phyloP scores from a whole-genome alignment of 2,329 filamentous ascomycete species.

The Fusarium caatingaense region DNA sequence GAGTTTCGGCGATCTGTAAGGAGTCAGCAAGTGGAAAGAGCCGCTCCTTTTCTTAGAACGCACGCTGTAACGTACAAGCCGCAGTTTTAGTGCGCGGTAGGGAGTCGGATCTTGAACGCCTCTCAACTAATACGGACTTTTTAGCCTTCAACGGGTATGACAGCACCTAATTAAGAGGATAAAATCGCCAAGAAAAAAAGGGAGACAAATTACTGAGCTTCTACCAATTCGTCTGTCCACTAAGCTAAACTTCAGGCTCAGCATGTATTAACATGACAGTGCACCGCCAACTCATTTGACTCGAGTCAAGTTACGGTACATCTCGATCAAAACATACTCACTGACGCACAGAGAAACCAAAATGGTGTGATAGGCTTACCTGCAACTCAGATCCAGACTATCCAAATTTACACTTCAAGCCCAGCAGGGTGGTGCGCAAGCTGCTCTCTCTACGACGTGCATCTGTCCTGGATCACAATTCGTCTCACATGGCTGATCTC shows the following conservation, averaged over 20 bases:
- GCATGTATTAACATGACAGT: not conserved
- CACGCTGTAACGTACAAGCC: constrained; percentile 23
- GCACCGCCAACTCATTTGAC: not conserved
- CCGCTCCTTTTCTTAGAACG: constrained; percentile 17
- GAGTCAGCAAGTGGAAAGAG: constrained; percentile 10
- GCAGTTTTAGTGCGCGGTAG: constrained; percentile 12
- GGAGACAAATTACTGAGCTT: not conserved
- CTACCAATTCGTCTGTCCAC: not conserved
- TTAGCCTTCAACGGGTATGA: constrained; percentile 1
- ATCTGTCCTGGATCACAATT: constrained; percentile 9
- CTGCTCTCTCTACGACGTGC: constrained; percentile 5
- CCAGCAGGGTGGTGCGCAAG: constrained; percentile 5
- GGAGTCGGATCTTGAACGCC: not conserved
- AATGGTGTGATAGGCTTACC: constrained; percentile 28
- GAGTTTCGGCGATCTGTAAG: constrained; percentile 14
- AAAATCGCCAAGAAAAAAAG: constrained; percentile 18
- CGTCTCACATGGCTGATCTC: constrained; percentile 20
- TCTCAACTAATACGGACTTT: not conserved
- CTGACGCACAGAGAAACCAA: not conserved
- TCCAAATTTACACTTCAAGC: constrained; percentile 2
- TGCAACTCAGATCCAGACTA: constrained; percentile 11
- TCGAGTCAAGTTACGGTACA: constrained; percentile 3
- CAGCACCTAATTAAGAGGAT: not conserved
- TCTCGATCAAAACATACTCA: constrained; percentile 5
- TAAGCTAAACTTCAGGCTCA: not conserved